These are phyloP conservation scores for Suillus clintonianus DNA, from an alignment of 768 basidiomycete species.

Conservation along the genomic window DNA sequence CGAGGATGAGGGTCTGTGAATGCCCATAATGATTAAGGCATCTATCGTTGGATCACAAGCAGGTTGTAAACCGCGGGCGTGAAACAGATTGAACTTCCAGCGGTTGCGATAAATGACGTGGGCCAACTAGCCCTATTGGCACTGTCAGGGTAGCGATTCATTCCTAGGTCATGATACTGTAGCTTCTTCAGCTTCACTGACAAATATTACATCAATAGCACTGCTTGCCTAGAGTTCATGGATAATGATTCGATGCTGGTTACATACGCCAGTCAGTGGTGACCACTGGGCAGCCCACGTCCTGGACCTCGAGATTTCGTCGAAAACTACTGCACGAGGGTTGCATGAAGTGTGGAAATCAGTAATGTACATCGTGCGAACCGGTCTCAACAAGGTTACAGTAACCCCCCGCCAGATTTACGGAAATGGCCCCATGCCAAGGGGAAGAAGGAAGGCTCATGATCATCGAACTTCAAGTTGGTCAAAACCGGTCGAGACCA, in stretches of 20 bases:
- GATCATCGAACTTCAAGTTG: not conserved
- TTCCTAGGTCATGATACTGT: not conserved
- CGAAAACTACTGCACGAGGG: too few relatives aligned
- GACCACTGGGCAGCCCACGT: not conserved
- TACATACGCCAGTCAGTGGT: not conserved
- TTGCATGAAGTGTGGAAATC: too few relatives aligned
- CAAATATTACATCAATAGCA: not conserved
- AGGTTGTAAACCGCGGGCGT: not conserved
- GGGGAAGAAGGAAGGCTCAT: not conserved
- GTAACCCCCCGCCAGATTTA: too few relatives aligned
- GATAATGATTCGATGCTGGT: not conserved
- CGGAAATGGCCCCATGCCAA: too few relatives aligned
- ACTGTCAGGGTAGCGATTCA: not conserved
- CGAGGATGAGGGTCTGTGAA: slow-evolving; percentile 54
- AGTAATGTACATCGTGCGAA: too few relatives aligned
- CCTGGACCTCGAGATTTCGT: too few relatives aligned
- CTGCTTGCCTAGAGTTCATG: not conserved
- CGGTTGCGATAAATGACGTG: not conserved
- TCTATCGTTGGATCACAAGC: not conserved
- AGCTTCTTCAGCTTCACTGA: not conserved
- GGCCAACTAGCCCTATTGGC: not conserved
- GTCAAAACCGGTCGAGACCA: too few relatives aligned
- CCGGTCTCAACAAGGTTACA: too few relatives aligned
- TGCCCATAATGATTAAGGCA: slow-evolving; percentile 2
- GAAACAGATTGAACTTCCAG: not conserved